These are phyloP conservation scores for Flaveria linearis DNA, from an alignment of 129 eudicot species.

Conservation along the genomic window DNA sequence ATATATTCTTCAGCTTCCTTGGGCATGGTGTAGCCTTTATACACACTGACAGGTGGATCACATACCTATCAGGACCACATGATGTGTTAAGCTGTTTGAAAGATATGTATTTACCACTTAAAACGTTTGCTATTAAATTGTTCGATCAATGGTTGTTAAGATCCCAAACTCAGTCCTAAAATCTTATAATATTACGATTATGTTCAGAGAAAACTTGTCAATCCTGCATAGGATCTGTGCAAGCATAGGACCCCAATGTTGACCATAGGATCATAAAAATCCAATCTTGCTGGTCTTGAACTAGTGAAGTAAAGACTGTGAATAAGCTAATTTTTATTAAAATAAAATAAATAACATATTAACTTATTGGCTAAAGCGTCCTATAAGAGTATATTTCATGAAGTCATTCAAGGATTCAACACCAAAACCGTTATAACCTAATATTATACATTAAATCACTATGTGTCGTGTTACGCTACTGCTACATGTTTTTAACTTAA, in stretches of 20 bases:
- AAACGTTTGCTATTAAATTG: not conserved
- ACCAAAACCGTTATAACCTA: not conserved
- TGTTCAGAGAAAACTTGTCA: not conserved
- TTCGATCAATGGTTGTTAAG: not conserved
- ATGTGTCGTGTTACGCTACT: not conserved
- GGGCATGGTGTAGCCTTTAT: constrained; percentile 67
- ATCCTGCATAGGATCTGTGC: not conserved
- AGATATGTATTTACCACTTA: not conserved
- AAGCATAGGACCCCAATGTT: not conserved
- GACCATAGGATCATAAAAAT: not conserved
- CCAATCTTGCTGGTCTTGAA: not conserved
- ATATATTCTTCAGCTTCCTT: constrained; percentile 73
- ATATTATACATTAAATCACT: not conserved
- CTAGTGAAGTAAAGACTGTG: not conserved
- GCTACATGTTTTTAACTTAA: not conserved
- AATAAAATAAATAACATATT: not conserved
- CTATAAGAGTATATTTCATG: not conserved
- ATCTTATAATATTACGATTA: not conserved
- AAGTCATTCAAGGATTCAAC: not conserved
- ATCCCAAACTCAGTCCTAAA: not conserved
- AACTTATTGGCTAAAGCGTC: not conserved
- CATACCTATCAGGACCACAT: constrained; percentile 52
- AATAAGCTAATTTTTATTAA: not conserved
- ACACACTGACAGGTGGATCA: constrained; percentile 89
- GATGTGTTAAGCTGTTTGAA: not conserved